These are phyloP conservation scores for Saraca asoca DNA, from an alignment of 331 rosid genomes.

Conservation along the genomic window DNA sequence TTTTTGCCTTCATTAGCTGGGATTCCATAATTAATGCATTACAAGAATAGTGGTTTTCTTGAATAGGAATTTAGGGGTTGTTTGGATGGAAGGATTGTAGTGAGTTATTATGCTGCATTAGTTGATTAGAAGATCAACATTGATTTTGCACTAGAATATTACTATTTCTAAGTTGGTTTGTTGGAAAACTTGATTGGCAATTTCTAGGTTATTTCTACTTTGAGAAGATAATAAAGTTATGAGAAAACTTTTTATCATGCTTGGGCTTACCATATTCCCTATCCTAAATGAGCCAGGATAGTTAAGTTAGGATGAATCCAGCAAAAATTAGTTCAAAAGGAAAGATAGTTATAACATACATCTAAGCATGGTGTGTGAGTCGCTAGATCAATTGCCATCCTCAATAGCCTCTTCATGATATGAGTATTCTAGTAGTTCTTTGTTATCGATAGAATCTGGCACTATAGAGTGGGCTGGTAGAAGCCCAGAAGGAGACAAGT, in stretches of 20 bases:
- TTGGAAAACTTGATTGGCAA: conserved; percentile 22
- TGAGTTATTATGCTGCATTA: conserved; percentile 30
- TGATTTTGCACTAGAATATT: conserved; percentile 35
- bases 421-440: conserved; percentile 75
- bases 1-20: conserved; percentile 32
- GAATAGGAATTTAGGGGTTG: conserved; percentile 30
- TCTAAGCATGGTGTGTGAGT: conserved; percentile 68
- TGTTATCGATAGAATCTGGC: no score
- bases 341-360: conserved; percentile 57
- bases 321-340: conserved; percentile 45
- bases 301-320: conserved; percentile 42
- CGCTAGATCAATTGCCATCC: conserved; percentile 73
- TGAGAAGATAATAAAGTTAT: conserved; percentile 53
- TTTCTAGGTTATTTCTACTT: conserved; percentile 22
- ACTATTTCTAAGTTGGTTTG: conserved; percentile 27
- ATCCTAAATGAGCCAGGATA: conserved; percentile 32
- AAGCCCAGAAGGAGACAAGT: no score
- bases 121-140: conserved; percentile 36
- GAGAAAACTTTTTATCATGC: conserved; percentile 42
- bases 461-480: no score
- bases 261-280: conserved; percentile 37
- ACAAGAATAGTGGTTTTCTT: conserved; percentile 32
- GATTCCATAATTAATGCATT: conserved; percentile 18
- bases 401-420: conserved; percentile 62
- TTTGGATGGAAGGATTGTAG: conserved; percentile 36